Evolutionary conservation across 768 basidiomycete species (phyloP), one percentile per base, ranked within the genome.

Genomic region (Amanita polypyramis): DNA sequence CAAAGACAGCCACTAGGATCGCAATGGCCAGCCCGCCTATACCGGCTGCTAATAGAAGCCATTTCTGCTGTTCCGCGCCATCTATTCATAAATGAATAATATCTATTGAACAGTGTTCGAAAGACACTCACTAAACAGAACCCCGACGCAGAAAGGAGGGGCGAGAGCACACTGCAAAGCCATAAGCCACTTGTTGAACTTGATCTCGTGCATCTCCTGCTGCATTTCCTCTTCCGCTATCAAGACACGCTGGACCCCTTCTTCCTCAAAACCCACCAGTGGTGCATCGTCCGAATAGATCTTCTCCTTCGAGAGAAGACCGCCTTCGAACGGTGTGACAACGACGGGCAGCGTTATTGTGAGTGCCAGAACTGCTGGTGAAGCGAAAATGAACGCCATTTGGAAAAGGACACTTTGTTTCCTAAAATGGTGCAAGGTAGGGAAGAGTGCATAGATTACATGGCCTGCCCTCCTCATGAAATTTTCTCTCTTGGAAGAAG

Each of bases 331-430:
- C 3, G 77, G 74, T 8, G 72, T 79, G 23, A 87, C 76, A 14
- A 94, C 90, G 10, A 99, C 94, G 3, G 93, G 93, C 8, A 98
- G 68, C 0, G 95, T 97, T 15, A 98, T 53, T 0, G 94, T 97
- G 42, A 99, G 67, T 3, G 73, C 70, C 62, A 96, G 68, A 1
- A 99, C 80, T 1, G 92, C 90, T 1, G 95, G 95, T 0, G 85
- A 80, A 2, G 92, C 90, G 48, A 96, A 74, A 20, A 95, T 54
- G 0, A 82, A 77, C 0, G 86, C 85, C 25, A 88, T 66, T 64
- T 79, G 80, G 0, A 83, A 85, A 9, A 84, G 55, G 43, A 81
- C 54, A 14, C 82, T 80, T 63, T 95, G 92, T 19, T 73, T 69
- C 21, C 65, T 51, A 62, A 96, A 87, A 43, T 77, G 70, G 47